Percentiles rank a stretch among this genome's conserved stretches.
Conservation (phyloP, 2,329 filamentous ascomycete species). For the Venturia asperata region DNA sequence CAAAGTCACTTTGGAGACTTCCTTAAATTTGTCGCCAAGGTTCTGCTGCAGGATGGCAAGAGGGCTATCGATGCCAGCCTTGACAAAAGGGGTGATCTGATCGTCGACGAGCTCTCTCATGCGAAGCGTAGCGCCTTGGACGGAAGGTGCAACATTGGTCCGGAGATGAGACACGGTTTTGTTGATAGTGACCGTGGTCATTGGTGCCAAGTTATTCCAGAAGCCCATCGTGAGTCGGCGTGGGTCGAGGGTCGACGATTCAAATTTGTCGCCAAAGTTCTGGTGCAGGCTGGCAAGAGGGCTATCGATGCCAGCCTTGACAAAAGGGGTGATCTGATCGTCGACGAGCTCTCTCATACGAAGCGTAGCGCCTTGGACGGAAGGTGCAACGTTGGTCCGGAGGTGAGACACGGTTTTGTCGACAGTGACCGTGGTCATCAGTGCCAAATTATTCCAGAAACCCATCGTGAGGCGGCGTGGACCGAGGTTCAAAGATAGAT, state of each 20-base stretch:
- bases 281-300: not conserved
- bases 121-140: not conserved
- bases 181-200: not conserved
- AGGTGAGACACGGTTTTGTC: not conserved
- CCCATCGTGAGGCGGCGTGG: not conserved
- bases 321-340: not conserved
- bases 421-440: not conserved
- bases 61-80: not conserved
- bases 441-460: not conserved
- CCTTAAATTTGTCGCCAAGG: not conserved
- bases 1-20: not conserved
- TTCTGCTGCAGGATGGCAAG: not conserved
- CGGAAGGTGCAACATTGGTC: not conserved
- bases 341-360: not conserved
- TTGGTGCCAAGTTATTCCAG: not conserved
- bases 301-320: not conserved
- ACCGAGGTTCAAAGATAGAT: no score
- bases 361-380: not conserved
- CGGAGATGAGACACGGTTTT: not conserved
- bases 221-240: not conserved
- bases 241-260: no score
- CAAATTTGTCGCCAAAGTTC: not conserved
- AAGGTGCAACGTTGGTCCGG: not conserved
- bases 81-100: not conserved
- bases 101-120: not conserved